Evolutionary conservation across 169 alveolate genomes (phyloP).

Genomic region (Plasmodium berghei): DNA sequence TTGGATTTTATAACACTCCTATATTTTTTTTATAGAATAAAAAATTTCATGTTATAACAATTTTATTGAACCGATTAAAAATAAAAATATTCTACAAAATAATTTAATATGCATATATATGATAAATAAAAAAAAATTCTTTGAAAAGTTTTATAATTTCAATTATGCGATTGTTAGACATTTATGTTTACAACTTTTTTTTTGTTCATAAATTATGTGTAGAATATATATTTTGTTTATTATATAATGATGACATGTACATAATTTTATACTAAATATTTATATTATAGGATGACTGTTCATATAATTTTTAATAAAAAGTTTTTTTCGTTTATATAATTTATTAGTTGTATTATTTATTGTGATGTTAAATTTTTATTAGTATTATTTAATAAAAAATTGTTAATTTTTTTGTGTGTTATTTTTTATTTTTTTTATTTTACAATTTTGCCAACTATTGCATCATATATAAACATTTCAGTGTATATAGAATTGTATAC

Average conservation of each 20-base stretch:
- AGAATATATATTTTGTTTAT: neutral
- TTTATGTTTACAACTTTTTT: constrained; percentile 5
- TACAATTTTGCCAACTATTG: constrained; percentile 1
- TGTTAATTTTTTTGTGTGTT: neutral
- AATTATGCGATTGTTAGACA: constrained; percentile 4
- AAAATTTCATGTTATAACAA: neutral
- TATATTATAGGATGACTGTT: constrained; percentile 23
- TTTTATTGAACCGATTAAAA: constrained; percentile 25
- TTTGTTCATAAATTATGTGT: neutral
- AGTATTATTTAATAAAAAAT: constrained; percentile 2
- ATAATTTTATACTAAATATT: constrained; percentile 12
- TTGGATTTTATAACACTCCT: neutral
- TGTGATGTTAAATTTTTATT: constrained; percentile 4
- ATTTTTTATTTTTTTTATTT: constrained; percentile 3
- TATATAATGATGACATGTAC: neutral
- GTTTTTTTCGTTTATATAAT: constrained; percentile 16
- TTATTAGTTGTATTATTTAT: constrained; percentile 16
- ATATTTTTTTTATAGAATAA: constrained; percentile 4
- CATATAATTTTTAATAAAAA: constrained; percentile 33
- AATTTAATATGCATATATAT: constrained; percentile 8
- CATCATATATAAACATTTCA: neutral
- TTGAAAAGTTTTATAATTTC: neutral
- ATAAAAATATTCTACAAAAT: neutral
- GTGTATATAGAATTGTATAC: neutral
- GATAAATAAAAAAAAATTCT: constrained; percentile 1